phyloP scores from a whole-genome alignment of 2,329 filamentous ascomycete species.

The Penicillium expansum region DNA sequence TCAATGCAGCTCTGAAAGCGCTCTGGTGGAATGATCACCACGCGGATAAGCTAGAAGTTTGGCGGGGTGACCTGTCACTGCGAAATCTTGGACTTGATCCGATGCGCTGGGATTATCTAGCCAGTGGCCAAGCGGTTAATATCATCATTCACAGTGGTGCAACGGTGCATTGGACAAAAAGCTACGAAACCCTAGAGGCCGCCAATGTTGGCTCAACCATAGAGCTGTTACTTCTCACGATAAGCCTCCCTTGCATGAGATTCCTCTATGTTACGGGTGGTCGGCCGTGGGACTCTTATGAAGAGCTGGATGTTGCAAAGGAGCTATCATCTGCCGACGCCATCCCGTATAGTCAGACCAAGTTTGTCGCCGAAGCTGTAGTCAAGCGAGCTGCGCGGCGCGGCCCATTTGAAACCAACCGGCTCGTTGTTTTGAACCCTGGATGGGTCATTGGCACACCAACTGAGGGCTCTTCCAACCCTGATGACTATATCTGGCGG shows the following conservation, averaged over 20 bases:
- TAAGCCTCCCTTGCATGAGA: not conserved
- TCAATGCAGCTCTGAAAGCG: slow-evolving; percentile 9
- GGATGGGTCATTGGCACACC: too few relatives aligned
- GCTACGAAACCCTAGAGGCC: not conserved
- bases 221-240: not conserved
- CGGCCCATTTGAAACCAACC: not conserved
- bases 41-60: slow-evolving; percentile 18
- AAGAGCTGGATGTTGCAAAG: not conserved
- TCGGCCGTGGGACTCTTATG: not conserved
- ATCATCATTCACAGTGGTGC: not conserved
- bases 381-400: not conserved
- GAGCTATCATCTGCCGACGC: not conserved
- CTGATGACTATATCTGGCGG: too few relatives aligned
- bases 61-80: slow-evolving; percentile 21
- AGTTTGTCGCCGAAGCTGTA: not conserved
- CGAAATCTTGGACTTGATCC: not conserved
- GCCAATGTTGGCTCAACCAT: not conserved
- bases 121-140: not conserved
- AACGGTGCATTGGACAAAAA: not conserved
- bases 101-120: not conserved
- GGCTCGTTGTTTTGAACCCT: not conserved
- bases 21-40: slow-evolving; percentile 21
- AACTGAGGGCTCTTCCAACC: too few relatives aligned
- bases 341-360: not conserved
- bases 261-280: not conserved